phyloP scores from a whole-genome alignment of 1,139 yeast species.

The Citeromyces hawaiiensis region DNA sequence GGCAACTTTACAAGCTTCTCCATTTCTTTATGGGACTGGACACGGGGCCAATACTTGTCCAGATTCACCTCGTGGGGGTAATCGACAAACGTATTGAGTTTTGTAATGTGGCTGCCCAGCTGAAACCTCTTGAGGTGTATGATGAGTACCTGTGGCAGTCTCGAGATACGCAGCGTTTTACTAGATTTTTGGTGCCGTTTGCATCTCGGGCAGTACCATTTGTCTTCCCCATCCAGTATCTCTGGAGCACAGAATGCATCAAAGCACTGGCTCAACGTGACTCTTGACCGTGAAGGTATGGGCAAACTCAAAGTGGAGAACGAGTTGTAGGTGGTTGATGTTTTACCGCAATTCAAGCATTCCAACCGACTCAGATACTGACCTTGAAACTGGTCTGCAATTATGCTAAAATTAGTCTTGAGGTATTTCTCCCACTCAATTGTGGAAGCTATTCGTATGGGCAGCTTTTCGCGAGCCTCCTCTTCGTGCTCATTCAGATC shows the following conservation, averaged over 20 bases:
- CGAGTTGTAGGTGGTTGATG: slow-evolving; percentile 79
- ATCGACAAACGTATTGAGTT: slow-evolving; percentile 47
- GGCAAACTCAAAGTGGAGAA: slow-evolving; percentile 60
- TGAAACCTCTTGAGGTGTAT: slow-evolving; percentile 56
- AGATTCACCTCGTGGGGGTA: slow-evolving; percentile 57
- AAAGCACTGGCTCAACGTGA: slow-evolving; percentile 50
- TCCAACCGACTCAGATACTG: slow-evolving; percentile 66
- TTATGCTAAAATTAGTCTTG: slow-evolving; percentile 70
- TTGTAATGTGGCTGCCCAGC: slow-evolving; percentile 17
- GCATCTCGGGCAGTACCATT: slow-evolving; percentile 73
- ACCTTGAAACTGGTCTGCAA: slow-evolving; percentile 49
- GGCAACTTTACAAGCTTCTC: slow-evolving; percentile 40
- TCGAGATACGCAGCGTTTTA: slow-evolving; percentile 46
- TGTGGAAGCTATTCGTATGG: slow-evolving; percentile 76
- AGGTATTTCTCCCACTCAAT: slow-evolving; percentile 92
- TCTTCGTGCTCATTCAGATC: slow-evolving; percentile 69
- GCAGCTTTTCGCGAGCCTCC: slow-evolving; percentile 54
- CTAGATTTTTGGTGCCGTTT: slow-evolving; percentile 27
- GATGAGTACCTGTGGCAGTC: slow-evolving; percentile 52
- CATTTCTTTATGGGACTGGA: slow-evolving; percentile 27
- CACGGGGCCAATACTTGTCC: slow-evolving; percentile 69
- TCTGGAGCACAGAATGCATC: slow-evolving; percentile 58
- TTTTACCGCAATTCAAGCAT: slow-evolving; percentile 62
- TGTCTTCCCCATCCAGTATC: slow-evolving; percentile 54
- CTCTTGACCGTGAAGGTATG: slow-evolving; percentile 31